A percentile compares a stretch with the other conserved stretches of the same genome.
phyloP scores from a whole-genome alignment of 768 basidiomycete species.

The Phaffia australis region DNA sequence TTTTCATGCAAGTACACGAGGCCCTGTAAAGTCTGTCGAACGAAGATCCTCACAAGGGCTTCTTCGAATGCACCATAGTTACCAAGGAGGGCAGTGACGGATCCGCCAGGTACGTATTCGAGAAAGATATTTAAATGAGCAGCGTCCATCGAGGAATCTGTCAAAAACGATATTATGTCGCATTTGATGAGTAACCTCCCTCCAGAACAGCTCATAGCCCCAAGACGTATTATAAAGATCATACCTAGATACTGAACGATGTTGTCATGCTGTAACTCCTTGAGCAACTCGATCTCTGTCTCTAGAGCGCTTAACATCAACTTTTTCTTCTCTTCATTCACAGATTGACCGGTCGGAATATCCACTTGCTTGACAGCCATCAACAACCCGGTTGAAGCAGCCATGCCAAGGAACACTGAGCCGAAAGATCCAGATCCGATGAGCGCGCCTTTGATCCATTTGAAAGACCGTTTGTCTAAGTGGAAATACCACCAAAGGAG shows the following conservation, averaged over 20 bases:
- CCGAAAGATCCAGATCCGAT: constrained; percentile 93
- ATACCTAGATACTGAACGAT: constrained; percentile 63
- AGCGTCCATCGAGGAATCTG: constrained; percentile 88
- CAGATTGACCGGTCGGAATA: constrained; percentile 66
- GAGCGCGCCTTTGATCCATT: constrained; percentile 94
- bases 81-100: constrained; percentile 73
- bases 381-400: constrained; percentile 72
- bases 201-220: neutral
- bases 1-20: constrained; percentile 83
- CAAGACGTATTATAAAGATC: constrained; percentile 33
- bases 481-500: neutral
- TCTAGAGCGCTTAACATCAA: constrained; percentile 73
- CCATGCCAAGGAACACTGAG: constrained; percentile 91
- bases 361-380: constrained; percentile 99
- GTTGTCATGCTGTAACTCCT: constrained; percentile 27
- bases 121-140: constrained; percentile 89
- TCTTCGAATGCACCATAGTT: constrained; percentile 95
- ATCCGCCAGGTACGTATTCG: constrained; percentile 93
- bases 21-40: constrained; percentile 79
- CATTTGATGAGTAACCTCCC: neutral
- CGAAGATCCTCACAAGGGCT: constrained; percentile 78
- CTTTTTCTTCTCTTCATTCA: constrained; percentile 85
- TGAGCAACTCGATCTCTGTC: constrained; percentile 25
- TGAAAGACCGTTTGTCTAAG: constrained; percentile 52
- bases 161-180: neutral